These are phyloP conservation scores for Candida glucosophila DNA, from an alignment of 1,139 yeast genomes.

Conservation along the genomic window DNA sequence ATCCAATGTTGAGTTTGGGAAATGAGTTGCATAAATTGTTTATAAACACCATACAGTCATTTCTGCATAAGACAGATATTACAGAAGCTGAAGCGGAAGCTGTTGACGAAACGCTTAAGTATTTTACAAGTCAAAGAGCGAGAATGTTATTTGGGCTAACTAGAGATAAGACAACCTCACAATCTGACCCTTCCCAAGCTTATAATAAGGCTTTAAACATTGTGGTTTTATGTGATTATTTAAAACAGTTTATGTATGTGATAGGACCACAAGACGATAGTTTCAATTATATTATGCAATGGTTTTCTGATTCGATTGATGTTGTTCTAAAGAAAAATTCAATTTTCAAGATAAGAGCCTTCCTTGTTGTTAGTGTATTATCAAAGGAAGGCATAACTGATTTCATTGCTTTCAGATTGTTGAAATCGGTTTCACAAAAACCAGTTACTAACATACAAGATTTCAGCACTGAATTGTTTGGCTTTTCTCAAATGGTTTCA, in stretches of 20 bases:
- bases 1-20: slow-evolving; percentile 65
- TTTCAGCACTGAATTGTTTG: too few species aligned
- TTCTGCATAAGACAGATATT: slow-evolving; percentile 50
- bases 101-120: slow-evolving; percentile 46
- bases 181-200: slow-evolving; percentile 28
- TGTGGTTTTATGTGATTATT: slow-evolving; percentile 56
- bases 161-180: slow-evolving; percentile 43
- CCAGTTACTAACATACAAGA: too few species aligned
- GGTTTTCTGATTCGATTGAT: slow-evolving; percentile 61
- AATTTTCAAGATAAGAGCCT: slow-evolving; percentile 63
- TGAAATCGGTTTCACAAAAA: slow-evolving; percentile 23
- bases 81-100: slow-evolving; percentile 31
- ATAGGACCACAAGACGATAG: slow-evolving; percentile 50
- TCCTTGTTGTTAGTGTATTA: slow-evolving; percentile 64
- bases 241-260: slow-evolving; percentile 39
- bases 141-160: slow-evolving; percentile 71
- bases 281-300: slow-evolving; percentile 57
- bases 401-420: slow-evolving; percentile 42
- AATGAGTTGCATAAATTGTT: slow-evolving; percentile 55
- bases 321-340: slow-evolving; percentile 56
- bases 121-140: slow-evolving; percentile 64
- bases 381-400: slow-evolving; percentile 59
- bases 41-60: slow-evolving; percentile 66
- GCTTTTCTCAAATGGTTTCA: slow-evolving; percentile 25
- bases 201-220: slow-evolving; percentile 44